Evolutionary conservation across 2,329 filamentous ascomycete genomes (phyloP).

Genomic region (Dichotomopilus funicola): DNA sequence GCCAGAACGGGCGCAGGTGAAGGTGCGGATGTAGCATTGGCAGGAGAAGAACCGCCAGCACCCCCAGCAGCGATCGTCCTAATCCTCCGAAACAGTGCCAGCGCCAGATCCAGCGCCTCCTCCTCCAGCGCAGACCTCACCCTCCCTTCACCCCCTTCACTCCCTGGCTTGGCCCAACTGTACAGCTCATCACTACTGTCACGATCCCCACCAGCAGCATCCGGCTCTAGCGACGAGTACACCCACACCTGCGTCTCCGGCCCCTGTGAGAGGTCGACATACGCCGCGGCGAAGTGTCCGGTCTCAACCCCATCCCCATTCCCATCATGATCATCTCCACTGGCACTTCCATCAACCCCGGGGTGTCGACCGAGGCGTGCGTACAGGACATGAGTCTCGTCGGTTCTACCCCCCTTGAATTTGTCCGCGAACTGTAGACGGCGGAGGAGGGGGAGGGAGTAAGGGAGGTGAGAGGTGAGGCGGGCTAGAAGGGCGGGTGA

Average conservation of each 20-base stretch:
- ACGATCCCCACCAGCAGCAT: slow-evolving; percentile 16
- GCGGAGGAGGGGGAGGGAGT: slow-evolving; percentile 55
- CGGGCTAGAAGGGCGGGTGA: slow-evolving; percentile 36
- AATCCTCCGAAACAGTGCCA: slow-evolving; percentile 26
- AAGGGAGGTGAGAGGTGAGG: slow-evolving; percentile 47
- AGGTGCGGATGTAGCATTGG: not conserved
- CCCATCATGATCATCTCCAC: slow-evolving; percentile 3
- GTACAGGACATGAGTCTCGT: slow-evolving; percentile 38
- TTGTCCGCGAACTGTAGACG: slow-evolving; percentile 51
- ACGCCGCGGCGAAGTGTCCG: slow-evolving; percentile 47
- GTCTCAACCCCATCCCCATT: too few species aligned
- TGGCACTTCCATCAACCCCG: not conserved
- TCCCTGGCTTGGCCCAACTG: not conserved
- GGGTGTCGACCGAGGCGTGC: slow-evolving; percentile 21
- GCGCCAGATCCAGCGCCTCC: slow-evolving; percentile 21
- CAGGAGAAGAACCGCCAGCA: not conserved
- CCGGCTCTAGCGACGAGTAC: slow-evolving; percentile 46
- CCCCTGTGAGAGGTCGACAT: slow-evolving; percentile 52
- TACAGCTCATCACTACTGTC: slow-evolving; percentile 30
- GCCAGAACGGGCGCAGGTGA: slow-evolving; percentile 20
- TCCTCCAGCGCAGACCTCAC: not conserved
- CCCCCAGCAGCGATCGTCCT: slow-evolving; percentile 23
- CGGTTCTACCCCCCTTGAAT: slow-evolving; percentile 36
- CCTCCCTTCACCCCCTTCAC: not conserved
- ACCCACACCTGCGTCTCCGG: slow-evolving; percentile 62